Conservation (phyloP, 2,329 filamentous ascomycete species). For the Trichoderma guizhouense region DNA sequence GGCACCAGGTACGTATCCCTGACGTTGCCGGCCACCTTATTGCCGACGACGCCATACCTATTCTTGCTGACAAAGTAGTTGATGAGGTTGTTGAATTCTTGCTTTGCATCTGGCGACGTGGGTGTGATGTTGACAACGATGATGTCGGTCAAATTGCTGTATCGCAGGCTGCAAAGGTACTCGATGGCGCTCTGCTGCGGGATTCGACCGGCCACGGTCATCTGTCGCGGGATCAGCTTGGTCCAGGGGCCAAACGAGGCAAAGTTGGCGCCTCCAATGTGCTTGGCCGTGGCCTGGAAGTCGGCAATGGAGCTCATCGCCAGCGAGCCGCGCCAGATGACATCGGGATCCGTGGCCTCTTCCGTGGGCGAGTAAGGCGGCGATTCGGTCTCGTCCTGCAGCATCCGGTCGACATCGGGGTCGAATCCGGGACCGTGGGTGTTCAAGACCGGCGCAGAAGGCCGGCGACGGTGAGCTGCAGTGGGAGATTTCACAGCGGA, state of each 20-base stretch:
- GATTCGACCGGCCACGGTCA: constrained; percentile 77
- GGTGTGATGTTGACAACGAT: constrained; percentile 71
- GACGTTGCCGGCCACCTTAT: constrained; percentile 70
- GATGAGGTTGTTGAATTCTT: constrained; percentile 72
- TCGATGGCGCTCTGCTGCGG: constrained; percentile 79
- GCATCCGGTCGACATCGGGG: constrained; percentile 82
- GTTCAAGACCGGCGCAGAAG: constrained; percentile 45
- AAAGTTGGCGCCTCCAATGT: constrained; percentile 81
- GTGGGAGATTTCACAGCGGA: constrained; percentile 76
- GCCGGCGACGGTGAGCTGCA: constrained; percentile 43
- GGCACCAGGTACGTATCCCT: constrained; percentile 91
- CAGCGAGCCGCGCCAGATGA: constrained; percentile 74
- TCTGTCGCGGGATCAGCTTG: constrained; percentile 65
- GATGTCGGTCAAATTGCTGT: constrained; percentile 78
- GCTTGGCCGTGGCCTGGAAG: constrained; percentile 73
- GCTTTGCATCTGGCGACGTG: constrained; percentile 56
- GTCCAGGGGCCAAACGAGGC: constrained; percentile 63
- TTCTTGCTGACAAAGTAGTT: constrained; percentile 81
- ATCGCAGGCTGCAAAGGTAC: constrained; percentile 84
- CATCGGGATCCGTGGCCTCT: constrained; percentile 61
- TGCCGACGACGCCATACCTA: constrained; percentile 82
- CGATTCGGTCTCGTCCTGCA: constrained; percentile 77
- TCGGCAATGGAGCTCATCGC: constrained; percentile 75
- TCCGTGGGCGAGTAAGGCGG: constrained; percentile 82
- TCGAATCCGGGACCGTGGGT: constrained; percentile 66